These are phyloP conservation scores for Apostasia ramifera DNA, from an alignment of 106 monocot genomes.

Conservation along the genomic window DNA sequence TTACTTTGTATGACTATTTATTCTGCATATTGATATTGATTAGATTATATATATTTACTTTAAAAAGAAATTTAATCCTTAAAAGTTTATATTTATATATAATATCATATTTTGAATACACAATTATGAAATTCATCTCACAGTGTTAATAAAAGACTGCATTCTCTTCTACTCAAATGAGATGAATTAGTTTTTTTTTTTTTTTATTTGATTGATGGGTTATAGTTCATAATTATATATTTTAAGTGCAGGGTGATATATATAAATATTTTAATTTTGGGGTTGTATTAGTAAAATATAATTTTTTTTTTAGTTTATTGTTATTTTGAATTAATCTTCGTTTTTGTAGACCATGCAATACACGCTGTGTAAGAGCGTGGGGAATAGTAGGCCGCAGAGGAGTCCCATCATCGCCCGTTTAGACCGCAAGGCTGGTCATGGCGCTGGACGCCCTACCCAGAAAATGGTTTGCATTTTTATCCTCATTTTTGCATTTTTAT, in stretches of 20 bases:
- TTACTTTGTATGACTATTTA: no score
- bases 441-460: constrained; percentile 67
- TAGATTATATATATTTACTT: no score
- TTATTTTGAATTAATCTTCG: not conserved
- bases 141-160: no score
- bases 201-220: no score
- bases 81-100: no score
- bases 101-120: no score
- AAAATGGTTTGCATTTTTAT: constrained; percentile 43
- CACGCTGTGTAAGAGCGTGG: constrained; percentile 60
- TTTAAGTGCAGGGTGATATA: not conserved
- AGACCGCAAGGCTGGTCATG: constrained; percentile 81
- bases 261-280: not conserved
- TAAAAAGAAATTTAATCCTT: no score
- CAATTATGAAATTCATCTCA: no score
- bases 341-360: constrained; percentile 77
- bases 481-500: not conserved
- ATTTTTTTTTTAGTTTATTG: not conserved
- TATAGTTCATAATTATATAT: not conserved
- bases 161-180: no score
- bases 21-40: no score
- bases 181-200: no score
- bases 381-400: constrained; percentile 52
- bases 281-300: not conserved
- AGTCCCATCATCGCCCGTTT: constrained; percentile 88